Base-by-base conservation (phyloP, 257 asterid species). In the Solanum okadae region DNA sequence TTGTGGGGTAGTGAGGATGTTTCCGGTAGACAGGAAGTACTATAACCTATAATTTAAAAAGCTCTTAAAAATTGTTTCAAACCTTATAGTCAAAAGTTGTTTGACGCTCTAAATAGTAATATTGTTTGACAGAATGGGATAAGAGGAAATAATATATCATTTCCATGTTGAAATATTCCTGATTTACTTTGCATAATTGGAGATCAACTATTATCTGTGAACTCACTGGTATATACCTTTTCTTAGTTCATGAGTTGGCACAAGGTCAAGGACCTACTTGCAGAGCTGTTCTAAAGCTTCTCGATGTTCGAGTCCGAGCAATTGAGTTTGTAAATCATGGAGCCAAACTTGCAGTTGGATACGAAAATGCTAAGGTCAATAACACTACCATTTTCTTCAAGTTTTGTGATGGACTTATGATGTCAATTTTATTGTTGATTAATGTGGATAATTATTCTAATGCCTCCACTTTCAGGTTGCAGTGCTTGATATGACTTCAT, bases 301-400 rank as follows among this genome's bases (percentile, higher is more conserved):
- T 91, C 34, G 90, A 92, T 84, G 92, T 98, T 88, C 89, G 91
- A 85, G 93, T 96, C 91, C 94, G 73, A 92, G 93, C 94, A 38
- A 90, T 94, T 86, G 91, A 91, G 63, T 96, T 96, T 83, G 83
- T 94, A 82, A 90, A 90, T 86, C 87, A 82, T 83, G 96, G 98
- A 86, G 91, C 93, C 87, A 93, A 91, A 91, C 98, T 96, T 88
- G 88, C 92, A 87, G 90, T 93, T 86, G 99, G 96, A 90, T 93
- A 94, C 88, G 93, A 92, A 92, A 93, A 94, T 92, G 91, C 95
- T 84, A 95, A 92, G 86, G 98, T 96, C 89, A 91, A 98, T 49
- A 82, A 82, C 68, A 52, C 40, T 70, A 40, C 16, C 68, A 49
- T 81, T 82, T 31, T 49, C 20, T 82, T 44, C 42, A 49, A 46